Base-by-base conservation (phyloP, 1,139 yeast genomes). In the Tardiomyces depauwii region DNA sequence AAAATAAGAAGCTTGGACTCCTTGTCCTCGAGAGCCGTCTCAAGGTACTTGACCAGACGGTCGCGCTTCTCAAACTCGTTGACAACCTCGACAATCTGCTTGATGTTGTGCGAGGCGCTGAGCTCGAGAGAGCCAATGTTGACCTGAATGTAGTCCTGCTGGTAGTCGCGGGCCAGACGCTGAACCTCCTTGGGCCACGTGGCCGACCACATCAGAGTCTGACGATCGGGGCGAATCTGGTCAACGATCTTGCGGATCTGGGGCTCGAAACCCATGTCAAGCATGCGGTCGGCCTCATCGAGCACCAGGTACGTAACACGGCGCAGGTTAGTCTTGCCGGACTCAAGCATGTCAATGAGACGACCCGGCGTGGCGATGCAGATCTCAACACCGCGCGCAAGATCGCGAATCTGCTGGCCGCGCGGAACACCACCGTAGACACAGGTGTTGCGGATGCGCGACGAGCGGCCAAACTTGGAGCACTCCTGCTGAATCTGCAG, bases 141-240 rank as follows among this genome's bases (percentile, higher is more conserved):
- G 56, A 91, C 98, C 73, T 91, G 98, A 63, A 91, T 89, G 61
- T 91, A 94, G 64, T 91, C 96, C 52, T 78, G 71, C 66, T 89
- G 76, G 70, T 87, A 91, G 68, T 91, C 98, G 61, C 82, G 77
- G 55, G 97, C 93, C 64, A 91, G 77, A 57, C 80, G 74, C 74
- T 89, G 94, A 53, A 91, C 97, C 68, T 87, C 95, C 76, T 88
- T 88, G 62, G 98, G 98, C 98, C 98, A 91, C 47, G 98, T 91
- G 57, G 98, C 98, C 55, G 97, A 88, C 97, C 97, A 91, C 96
- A 91, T 86, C 64, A 91, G 77, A 51, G 98, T 91, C 74, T 91
- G 98, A 72, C 96, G 84, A 67, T 88, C 96, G 52, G 96, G 96
- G 72, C 96, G 82, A 64, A 87, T 87, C 74, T 86, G 95, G 61